Conservation (phyloP, 2,329 filamentous ascomycete genomes). For the Lasiodiplodia sp. region DNA sequence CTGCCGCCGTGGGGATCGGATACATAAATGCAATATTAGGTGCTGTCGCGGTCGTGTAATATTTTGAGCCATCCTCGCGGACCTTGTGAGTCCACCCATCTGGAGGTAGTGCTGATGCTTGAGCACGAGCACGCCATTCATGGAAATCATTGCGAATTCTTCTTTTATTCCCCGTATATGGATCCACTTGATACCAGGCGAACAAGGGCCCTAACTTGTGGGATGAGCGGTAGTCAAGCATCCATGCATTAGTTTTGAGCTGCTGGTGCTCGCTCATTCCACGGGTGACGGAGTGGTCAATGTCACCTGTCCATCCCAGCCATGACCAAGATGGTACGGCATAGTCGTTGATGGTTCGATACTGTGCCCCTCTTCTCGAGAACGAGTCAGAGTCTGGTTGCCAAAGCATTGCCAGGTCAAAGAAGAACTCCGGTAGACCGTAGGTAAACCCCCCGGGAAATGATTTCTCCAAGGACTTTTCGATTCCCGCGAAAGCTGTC, state of each 20-base stretch:
- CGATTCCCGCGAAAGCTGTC: not conserved
- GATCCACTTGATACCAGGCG: not conserved
- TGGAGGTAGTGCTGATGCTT: not conserved
- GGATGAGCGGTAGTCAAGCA: too few relatives aligned
- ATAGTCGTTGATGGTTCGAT: not conserved
- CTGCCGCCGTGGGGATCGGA: not conserved
- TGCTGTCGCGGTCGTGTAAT: not conserved
- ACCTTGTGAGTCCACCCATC: not conserved
- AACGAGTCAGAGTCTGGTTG: not conserved
- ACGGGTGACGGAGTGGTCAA: too few relatives aligned
- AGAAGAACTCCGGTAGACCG: not conserved
- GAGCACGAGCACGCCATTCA: not conserved
- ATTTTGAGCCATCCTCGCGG: not conserved
- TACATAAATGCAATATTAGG: not conserved
- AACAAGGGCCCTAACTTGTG: too few relatives aligned
- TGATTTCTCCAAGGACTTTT: not conserved
- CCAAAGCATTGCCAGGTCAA: not conserved
- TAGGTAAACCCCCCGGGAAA: not conserved
- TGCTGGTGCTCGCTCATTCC: too few relatives aligned
- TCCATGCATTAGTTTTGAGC: too few relatives aligned
- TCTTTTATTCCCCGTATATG: not conserved
- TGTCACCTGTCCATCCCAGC: not conserved
- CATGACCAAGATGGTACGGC: not conserved
- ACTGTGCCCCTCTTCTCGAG: not conserved
- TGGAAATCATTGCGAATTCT: not conserved